Evolutionary conservation across 2,329 filamentous ascomycete species (phyloP).

Genomic region (Arthrocladium fulminans): DNA sequence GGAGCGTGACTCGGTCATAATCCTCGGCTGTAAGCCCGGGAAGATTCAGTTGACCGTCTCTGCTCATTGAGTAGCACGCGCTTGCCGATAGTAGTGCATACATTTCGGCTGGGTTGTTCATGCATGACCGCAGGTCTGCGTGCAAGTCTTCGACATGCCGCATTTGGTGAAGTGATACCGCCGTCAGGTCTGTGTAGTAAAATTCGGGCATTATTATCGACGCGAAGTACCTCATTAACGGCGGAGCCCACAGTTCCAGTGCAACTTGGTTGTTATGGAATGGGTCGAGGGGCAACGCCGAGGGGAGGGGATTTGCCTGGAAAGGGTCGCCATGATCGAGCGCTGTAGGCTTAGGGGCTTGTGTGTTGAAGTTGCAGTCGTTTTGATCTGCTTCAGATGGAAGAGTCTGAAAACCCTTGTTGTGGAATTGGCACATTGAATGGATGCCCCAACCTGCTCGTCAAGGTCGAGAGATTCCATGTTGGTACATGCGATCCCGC

Average conservation of each 20-base stretch:
- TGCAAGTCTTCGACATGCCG: conserved; percentile 17
- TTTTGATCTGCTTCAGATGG: too few species aligned
- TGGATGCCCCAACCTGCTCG: too few species aligned
- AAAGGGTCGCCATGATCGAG: background rate
- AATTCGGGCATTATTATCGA: conserved; percentile 15
- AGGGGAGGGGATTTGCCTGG: background rate
- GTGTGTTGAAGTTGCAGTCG: too few species aligned
- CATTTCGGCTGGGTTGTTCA: conserved; percentile 17
- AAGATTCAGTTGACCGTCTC: conserved; percentile 15
- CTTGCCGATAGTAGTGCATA: conserved; percentile 17
- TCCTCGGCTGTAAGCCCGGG: conserved; percentile 11
- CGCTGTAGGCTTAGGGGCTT: too few species aligned
- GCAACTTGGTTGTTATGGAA: conserved; percentile 5
- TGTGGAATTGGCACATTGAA: too few species aligned
- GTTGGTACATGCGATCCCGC: too few species aligned
- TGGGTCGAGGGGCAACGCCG: conserved; percentile 6
- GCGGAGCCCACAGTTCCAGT: conserved; percentile 17
- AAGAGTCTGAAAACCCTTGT: too few species aligned
- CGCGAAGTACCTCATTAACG: conserved; percentile 16
- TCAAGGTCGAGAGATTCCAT: too few species aligned
- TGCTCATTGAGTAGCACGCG: conserved; percentile 13
- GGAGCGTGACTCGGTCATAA: conserved; percentile 10
- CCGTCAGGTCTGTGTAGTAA: conserved; percentile 16
- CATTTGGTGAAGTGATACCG: conserved; percentile 12
- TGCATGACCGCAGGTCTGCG: conserved; percentile 17